Conservation (phyloP, 2,329 filamentous ascomycete genomes). For the Dactylellina haptotyla region DNA sequence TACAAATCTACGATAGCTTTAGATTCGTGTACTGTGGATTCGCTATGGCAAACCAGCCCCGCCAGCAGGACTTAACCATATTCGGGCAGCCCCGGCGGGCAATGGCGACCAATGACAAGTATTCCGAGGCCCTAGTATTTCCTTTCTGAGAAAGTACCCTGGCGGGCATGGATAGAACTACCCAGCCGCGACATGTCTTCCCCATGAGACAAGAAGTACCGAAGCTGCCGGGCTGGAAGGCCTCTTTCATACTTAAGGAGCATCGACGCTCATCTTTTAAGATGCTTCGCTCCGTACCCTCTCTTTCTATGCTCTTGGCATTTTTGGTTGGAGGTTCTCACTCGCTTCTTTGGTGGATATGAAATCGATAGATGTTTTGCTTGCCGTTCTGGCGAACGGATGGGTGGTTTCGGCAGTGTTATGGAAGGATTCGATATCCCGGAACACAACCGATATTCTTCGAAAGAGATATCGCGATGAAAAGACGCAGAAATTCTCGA, state of each 20-base stretch:
- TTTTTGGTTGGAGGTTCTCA: slow-evolving; percentile 2
- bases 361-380: slow-evolving; percentile 25
- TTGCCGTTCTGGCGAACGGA: slow-evolving; percentile 24
- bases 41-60: slow-evolving; percentile 20
- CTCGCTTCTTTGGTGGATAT: slow-evolving; percentile 35
- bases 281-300: not conserved
- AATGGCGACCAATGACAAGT: slow-evolving; percentile 10
- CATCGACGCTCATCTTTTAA: not conserved
- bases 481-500: slow-evolving; percentile 14
- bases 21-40: too few species aligned
- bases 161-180: slow-evolving; percentile 17
- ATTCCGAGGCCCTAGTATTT: not conserved
- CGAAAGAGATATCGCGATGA: slow-evolving; percentile 24
- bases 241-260: slow-evolving; percentile 33
- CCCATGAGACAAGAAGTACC: slow-evolving; percentile 36
- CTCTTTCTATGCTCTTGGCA: not conserved
- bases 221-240: slow-evolving; percentile 1
- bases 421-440: slow-evolving; percentile 51
- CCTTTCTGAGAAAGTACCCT: slow-evolving; percentile 38
- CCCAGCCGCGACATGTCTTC: not conserved
- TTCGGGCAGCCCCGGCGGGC: slow-evolving; percentile 7
- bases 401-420: slow-evolving; percentile 22
- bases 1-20: too few species aligned
- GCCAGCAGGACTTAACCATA: not conserved
- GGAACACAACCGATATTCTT: slow-evolving; percentile 37